Conservation (phyloP, 495 filamentous ascomycete species). For the Articulospora tetracladia region DNA sequence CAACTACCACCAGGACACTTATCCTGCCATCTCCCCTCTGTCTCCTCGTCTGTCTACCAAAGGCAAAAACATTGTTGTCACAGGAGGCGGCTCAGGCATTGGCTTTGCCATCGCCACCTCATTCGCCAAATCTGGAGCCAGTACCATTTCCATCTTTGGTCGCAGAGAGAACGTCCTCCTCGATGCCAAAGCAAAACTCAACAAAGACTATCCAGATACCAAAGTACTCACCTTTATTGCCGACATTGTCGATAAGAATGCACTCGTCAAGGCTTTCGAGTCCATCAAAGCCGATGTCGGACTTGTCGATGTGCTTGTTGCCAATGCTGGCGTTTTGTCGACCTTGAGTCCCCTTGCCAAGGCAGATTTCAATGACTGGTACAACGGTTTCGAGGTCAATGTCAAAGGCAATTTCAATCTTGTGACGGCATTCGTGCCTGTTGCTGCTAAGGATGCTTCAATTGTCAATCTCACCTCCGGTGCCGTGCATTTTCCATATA, state of each 20-base stretch:
- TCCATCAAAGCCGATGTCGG: conserved; percentile 20
- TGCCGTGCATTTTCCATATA: conserved; percentile 10
- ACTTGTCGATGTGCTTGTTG: conserved; percentile 33
- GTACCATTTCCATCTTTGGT: conserved; percentile 11
- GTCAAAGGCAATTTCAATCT: conserved; percentile 32
- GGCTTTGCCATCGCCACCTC: conserved; percentile 26
- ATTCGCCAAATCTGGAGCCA: conserved; percentile 23
- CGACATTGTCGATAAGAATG: conserved; percentile 29
- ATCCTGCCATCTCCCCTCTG: conserved; percentile 37
- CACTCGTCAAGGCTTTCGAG: conserved; percentile 30
- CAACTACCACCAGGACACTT: conserved; percentile 33
- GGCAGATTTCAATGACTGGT: conserved; percentile 25
- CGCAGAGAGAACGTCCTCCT: conserved; percentile 25
- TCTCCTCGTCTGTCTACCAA: conserved; percentile 35
- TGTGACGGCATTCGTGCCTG: conserved; percentile 28
- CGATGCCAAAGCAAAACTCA: conserved; percentile 22
- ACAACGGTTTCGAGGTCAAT: conserved; percentile 31
- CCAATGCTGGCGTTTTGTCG: conserved; percentile 30
- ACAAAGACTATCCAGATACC: conserved; percentile 16
- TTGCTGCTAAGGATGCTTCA: conserved; percentile 1
- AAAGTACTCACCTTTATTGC: conserved; percentile 27
- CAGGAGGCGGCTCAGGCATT: conserved; percentile 40
- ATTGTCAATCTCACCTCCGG: conserved; percentile 23
- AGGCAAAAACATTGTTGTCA: conserved; percentile 43
- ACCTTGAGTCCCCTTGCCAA: conserved; percentile 21